These are phyloP conservation scores for Colletotrichum shisoi DNA, from an alignment of 2,329 filamentous ascomycete species.

Conservation along the genomic window DNA sequence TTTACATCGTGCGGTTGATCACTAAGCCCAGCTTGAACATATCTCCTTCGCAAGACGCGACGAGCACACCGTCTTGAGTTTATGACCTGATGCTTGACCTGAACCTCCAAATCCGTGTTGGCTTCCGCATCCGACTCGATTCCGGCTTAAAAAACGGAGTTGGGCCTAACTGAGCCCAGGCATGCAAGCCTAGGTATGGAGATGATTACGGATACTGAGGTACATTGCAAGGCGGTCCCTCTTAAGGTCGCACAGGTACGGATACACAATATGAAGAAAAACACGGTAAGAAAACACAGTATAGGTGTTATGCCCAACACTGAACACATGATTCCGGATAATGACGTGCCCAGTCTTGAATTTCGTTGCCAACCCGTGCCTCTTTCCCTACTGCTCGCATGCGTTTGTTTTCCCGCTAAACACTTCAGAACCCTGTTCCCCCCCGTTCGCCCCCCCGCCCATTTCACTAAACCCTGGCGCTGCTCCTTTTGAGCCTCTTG, in stretches of 20 bases:
- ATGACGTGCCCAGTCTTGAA: background rate
- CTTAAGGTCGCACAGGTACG: too few species aligned
- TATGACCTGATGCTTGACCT: background rate
- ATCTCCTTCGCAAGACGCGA: background rate
- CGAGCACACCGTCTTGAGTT: background rate
- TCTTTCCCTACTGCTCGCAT: background rate
- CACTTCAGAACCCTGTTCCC: constrained; percentile 9
- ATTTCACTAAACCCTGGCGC: constrained; percentile 1
- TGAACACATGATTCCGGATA: background rate
- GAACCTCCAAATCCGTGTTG: too few species aligned
- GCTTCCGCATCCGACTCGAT: background rate
- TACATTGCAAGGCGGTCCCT: too few species aligned
- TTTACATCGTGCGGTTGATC: background rate
- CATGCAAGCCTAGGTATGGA: background rate
- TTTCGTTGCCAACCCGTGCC: background rate
- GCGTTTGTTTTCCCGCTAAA: background rate
- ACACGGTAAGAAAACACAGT: too few species aligned
- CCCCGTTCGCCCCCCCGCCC: too few species aligned
- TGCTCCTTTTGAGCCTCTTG: background rate
- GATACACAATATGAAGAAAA: too few species aligned
- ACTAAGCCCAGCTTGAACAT: background rate
- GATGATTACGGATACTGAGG: background rate
- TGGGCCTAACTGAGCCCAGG: background rate
- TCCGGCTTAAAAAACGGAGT: background rate
- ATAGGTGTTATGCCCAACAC: too few species aligned